Evolutionary conservation across 495 filamentous ascomycete genomes (phyloP).

Genomic region (Penicillium malachiteum): DNA sequence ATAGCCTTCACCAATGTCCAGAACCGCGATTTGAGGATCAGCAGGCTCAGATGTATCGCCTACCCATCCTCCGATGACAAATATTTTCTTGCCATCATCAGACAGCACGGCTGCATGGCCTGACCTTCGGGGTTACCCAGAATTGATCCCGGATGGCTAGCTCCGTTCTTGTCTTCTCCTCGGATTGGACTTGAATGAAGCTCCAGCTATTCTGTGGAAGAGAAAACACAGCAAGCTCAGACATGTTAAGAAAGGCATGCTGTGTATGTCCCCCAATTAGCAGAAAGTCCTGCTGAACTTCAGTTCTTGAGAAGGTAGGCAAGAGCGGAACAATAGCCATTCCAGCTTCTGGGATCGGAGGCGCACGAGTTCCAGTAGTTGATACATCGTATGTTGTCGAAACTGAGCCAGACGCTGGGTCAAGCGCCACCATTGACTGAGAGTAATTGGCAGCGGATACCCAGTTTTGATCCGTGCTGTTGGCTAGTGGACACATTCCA

Average conservation of each 20-base stretch:
- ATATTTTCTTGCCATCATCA: slow-evolving; percentile 68
- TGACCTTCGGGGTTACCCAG: slow-evolving; percentile 70
- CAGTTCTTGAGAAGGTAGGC: slow-evolving; percentile 57
- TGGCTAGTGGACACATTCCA: slow-evolving; percentile 75
- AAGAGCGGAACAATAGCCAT: slow-evolving; percentile 74
- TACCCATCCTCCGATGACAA: slow-evolving; percentile 89
- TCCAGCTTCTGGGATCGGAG: slow-evolving; percentile 80
- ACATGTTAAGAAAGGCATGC: slow-evolving; percentile 88
- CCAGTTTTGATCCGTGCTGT: slow-evolving; percentile 47
- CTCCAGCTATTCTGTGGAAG: slow-evolving; percentile 84
- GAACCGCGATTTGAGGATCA: slow-evolving; percentile 72
- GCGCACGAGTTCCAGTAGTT: slow-evolving; percentile 46
- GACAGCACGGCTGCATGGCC: slow-evolving; percentile 83
- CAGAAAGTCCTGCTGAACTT: slow-evolving; percentile 70
- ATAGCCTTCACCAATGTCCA: slow-evolving; percentile 69
- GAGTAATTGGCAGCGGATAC: slow-evolving; percentile 71
- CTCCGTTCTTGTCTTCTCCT: slow-evolving; percentile 41
- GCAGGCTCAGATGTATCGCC: slow-evolving; percentile 73
- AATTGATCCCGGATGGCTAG: slow-evolving; percentile 41
- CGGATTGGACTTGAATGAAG: slow-evolving; percentile 63
- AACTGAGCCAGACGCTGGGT: slow-evolving; percentile 17
- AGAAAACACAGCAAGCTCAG: slow-evolving; percentile 81
- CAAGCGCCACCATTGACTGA: slow-evolving; percentile 64
- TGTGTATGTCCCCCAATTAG: slow-evolving; percentile 84
- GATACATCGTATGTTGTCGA: slow-evolving; percentile 35